phyloP scores from a whole-genome alignment of 305 asterid species.

The Fraxinus baroniana region DNA sequence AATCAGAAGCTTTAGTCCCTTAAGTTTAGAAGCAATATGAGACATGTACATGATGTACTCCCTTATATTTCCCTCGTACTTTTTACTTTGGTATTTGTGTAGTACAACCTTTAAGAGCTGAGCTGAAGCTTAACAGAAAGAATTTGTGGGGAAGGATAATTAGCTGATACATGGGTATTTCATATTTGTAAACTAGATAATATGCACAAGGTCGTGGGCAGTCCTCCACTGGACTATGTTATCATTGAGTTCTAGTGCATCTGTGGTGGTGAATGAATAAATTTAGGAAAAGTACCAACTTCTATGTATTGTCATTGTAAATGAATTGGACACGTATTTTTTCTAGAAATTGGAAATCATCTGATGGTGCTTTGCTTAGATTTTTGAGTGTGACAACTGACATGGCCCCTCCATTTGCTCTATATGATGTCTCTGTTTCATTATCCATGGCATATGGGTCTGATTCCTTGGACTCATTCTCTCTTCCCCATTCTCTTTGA shows the following conservation, averaged over 20 bases:
- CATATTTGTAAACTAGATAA: too few species aligned
- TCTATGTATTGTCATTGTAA: background rate
- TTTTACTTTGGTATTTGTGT: background rate
- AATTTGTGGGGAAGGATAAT: background rate
- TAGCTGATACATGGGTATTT: background rate
- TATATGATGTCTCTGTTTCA: background rate
- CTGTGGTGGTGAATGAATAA: background rate
- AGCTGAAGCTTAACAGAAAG: background rate
- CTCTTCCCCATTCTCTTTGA: background rate
- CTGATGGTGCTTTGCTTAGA: background rate
- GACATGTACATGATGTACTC: too few species aligned
- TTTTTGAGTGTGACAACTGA: background rate
- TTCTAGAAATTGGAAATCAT: background rate
- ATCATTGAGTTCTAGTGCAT: background rate
- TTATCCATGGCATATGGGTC: background rate
- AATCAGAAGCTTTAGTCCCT: too few species aligned
- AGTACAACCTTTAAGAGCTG: background rate
- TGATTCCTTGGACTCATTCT: background rate
- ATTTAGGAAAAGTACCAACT: background rate
- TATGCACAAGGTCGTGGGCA: background rate
- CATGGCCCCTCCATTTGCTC: background rate
- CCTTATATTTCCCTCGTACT: too few species aligned
- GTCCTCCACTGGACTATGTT: background rate
- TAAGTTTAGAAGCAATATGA: too few species aligned
- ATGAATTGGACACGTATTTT: background rate